These are phyloP conservation scores for Geranium brycei DNA, from an alignment of 345 rosid species.

Conservation along the genomic window DNA sequence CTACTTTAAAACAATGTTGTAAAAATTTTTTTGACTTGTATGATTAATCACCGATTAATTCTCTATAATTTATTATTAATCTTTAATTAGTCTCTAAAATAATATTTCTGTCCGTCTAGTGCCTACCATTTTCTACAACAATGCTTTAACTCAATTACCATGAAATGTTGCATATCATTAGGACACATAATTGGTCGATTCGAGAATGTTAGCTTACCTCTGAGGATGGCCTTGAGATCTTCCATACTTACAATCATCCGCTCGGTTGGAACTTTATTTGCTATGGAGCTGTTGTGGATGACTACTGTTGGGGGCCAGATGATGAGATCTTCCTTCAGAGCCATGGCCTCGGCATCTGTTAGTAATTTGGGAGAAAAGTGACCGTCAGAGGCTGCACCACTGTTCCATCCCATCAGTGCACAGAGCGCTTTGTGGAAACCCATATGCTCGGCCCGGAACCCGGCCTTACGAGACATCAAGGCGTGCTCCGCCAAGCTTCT, in stretches of 20 bases:
- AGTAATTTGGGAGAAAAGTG: constrained; percentile 19
- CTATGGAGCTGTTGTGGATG: constrained; percentile 32
- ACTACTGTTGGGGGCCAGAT: constrained; percentile 45
- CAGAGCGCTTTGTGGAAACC: constrained; percentile 47
- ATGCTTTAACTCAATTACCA: neutral
- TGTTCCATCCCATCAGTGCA: constrained; percentile 38
- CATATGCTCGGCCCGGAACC: constrained; percentile 34
- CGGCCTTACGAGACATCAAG: constrained; percentile 14
- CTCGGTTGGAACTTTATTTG: constrained; percentile 16
- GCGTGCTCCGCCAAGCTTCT: constrained; percentile 36
- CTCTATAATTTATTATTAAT: no score
- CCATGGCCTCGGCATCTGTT: constrained; percentile 22
- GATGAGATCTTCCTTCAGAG: constrained; percentile 38
- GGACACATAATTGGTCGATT: no score
- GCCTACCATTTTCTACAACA: no score
- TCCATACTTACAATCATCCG: constrained; percentile 20
- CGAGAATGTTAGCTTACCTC: constrained; percentile 18
- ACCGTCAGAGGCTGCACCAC: constrained; percentile 9
- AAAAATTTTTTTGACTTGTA: no score
- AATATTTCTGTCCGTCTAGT: no score
- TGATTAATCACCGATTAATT: no score
- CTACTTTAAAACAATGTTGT: no score
- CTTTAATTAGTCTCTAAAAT: no score
- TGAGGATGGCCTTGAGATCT: constrained; percentile 21
- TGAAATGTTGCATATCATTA: no score